phyloP scores from a whole-genome alignment of 2,329 filamentous ascomycete genomes.

The Lasiodiplodia sp. region DNA sequence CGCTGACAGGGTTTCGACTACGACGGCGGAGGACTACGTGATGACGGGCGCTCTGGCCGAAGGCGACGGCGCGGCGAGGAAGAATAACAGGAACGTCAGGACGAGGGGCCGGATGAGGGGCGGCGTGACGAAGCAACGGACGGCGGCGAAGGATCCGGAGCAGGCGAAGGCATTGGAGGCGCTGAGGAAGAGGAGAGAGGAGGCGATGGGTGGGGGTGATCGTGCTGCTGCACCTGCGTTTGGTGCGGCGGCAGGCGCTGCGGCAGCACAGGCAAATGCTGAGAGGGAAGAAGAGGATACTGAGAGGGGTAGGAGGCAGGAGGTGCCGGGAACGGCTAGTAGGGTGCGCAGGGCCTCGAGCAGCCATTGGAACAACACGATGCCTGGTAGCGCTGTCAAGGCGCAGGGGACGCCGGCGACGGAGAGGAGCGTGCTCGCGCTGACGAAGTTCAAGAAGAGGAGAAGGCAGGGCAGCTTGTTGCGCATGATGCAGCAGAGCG shows the following conservation, averaged over 20 bases:
- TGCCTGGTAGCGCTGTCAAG: slow-evolving; percentile 48
- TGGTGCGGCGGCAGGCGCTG: not conserved
- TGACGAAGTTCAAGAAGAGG: slow-evolving; percentile 59
- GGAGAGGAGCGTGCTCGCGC: slow-evolving; percentile 56
- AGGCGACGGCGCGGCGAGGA: slow-evolving; percentile 26
- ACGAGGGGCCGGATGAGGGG: slow-evolving; percentile 20
- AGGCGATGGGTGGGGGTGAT: slow-evolving; percentile 31
- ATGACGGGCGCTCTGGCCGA: slow-evolving; percentile 48
- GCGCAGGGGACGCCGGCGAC: slow-evolving; percentile 51
- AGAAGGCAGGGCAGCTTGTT: slow-evolving; percentile 58
- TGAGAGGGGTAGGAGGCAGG: slow-evolving; percentile 19
- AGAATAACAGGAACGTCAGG: slow-evolving; percentile 12
- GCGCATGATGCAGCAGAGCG: slow-evolving; percentile 54
- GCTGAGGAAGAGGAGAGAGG: slow-evolving; percentile 44
- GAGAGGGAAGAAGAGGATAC: not conserved
- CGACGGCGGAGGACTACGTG: slow-evolving; percentile 39
- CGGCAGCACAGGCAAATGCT: not conserved
- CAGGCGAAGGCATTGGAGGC: slow-evolving; percentile 41
- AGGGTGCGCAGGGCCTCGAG: slow-evolving; percentile 5
- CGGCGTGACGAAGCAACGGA: slow-evolving; percentile 34
- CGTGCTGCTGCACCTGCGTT: not conserved
- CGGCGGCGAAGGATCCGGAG: slow-evolving; percentile 35
- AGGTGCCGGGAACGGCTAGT: not conserved
- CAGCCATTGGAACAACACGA: not conserved
- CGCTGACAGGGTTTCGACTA: slow-evolving; percentile 33